These are phyloP conservation scores for Hypoxylon sp. DNA, from an alignment of 2,329 filamentous ascomycete species.

Conservation along the genomic window DNA sequence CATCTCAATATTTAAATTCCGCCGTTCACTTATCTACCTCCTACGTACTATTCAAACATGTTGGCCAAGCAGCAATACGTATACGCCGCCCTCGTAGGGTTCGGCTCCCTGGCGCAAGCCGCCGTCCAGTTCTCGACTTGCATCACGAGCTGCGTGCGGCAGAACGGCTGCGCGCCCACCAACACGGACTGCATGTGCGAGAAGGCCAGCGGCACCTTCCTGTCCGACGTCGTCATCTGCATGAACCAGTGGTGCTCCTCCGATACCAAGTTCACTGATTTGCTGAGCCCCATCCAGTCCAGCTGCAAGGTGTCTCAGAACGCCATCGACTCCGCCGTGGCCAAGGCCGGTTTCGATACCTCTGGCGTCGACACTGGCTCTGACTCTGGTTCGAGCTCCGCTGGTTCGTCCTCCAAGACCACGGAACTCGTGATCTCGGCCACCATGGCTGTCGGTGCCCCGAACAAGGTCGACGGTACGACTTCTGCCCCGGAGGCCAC, in stretches of 20 bases:
- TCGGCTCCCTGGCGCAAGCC: constrained; percentile 47
- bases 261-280: constrained; percentile 51
- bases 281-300: constrained; percentile 53
- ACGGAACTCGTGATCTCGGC: constrained; percentile 24
- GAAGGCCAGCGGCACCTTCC: constrained; percentile 52
- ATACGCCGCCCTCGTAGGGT: constrained; percentile 39
- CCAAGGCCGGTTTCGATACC: constrained; percentile 41
- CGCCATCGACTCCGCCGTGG: constrained; percentile 53
- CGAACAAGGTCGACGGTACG: constrained; percentile 28
- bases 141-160: constrained; percentile 54
- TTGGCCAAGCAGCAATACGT: constrained; percentile 46
- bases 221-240: constrained; percentile 56
- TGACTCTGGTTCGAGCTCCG: constrained; percentile 23
- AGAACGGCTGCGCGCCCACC: constrained; percentile 51
- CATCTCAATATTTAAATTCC: not conserved
- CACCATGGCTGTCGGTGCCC: constrained; percentile 20
- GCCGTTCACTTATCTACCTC: not conserved
- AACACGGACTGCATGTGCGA: constrained; percentile 57
- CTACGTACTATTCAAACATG: constrained; percentile 43
- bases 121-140: constrained; percentile 52
- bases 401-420: too few species aligned
- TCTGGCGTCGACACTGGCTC: constrained; percentile 21
- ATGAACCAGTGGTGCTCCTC: constrained; percentile 56
- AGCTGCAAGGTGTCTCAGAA: constrained; percentile 53
- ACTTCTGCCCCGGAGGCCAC: constrained; percentile 11